Evolutionary conservation across 2,329 filamentous ascomycete genomes (phyloP).

Genomic region (Berkeleyomyces rouxiae): DNA sequence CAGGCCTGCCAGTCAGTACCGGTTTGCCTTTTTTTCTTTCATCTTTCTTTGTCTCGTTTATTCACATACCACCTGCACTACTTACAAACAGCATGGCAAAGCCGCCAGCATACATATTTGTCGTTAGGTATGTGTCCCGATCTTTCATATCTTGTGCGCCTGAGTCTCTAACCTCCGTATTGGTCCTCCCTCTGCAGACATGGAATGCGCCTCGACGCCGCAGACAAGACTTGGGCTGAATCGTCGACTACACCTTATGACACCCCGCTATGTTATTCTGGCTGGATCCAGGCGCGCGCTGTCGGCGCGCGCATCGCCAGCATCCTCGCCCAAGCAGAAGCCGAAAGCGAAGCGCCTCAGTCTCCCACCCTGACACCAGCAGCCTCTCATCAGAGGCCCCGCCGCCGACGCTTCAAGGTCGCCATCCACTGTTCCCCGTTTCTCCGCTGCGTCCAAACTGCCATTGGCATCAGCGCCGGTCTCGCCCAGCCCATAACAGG

Average conservation of each 20-base stretch:
- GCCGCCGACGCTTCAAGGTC: slow-evolving; percentile 51
- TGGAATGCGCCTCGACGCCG: slow-evolving; percentile 82
- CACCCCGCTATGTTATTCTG: slow-evolving; percentile 83
- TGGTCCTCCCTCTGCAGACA: slow-evolving; percentile 40
- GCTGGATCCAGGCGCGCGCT: slow-evolving; percentile 73
- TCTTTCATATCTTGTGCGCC: background rate
- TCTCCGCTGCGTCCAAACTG: slow-evolving; percentile 57
- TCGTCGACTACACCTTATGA: slow-evolving; percentile 90
- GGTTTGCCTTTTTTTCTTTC: background rate
- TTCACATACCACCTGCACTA: background rate
- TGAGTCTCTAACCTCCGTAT: background rate
- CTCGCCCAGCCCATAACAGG: slow-evolving; percentile 40
- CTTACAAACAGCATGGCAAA: slow-evolving; percentile 21
- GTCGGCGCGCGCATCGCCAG: slow-evolving; percentile 72
- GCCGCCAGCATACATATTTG: slow-evolving; percentile 28
- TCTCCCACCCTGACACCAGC: slow-evolving; percentile 10
- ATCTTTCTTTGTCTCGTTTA: background rate
- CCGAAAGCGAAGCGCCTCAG: slow-evolving; percentile 23
- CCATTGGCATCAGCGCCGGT: slow-evolving; percentile 45
- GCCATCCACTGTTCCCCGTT: slow-evolving; percentile 91
- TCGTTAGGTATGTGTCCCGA: slow-evolving; percentile 24
- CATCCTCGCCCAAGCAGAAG: slow-evolving; percentile 41
- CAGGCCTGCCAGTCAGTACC: background rate
- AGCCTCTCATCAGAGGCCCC: slow-evolving; percentile 5
- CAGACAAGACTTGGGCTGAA: slow-evolving; percentile 89